A percentile compares a stretch with the other conserved stretches of the same genome.
phyloP scores from a whole-genome alignment of 2,329 filamentous ascomycete species.

The Paracoccidioides lutzii region DNA sequence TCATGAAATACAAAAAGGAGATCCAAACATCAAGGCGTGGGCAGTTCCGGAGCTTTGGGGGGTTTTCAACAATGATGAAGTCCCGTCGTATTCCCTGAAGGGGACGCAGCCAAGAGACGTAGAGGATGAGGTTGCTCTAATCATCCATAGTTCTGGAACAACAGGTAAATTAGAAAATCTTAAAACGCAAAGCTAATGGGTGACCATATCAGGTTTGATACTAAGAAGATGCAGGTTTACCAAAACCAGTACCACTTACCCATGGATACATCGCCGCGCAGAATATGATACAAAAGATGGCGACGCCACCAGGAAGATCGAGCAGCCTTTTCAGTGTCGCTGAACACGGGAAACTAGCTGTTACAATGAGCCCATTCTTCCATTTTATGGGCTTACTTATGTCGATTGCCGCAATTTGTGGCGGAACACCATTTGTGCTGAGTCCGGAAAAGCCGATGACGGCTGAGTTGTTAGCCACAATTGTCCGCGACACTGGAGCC shows the following conservation, averaged over 20 bases:
- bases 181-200: not conserved
- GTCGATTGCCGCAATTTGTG: slow-evolving; percentile 12
- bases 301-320: slow-evolving; percentile 11
- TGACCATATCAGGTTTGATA: not conserved
- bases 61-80: slow-evolving; percentile 6
- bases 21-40: slow-evolving; percentile 4
- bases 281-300: slow-evolving; percentile 6
- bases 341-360: slow-evolving; percentile 8
- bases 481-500: slow-evolving; percentile 12
- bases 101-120: slow-evolving; percentile 12
- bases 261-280: slow-evolving; percentile 16
- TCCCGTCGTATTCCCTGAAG: slow-evolving; percentile 11
- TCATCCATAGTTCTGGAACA: slow-evolving; percentile 28
- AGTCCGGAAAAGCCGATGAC: slow-evolving; percentile 18
- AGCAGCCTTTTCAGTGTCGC: slow-evolving; percentile 6
- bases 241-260: slow-evolving; percentile 20
- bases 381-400: slow-evolving; percentile 18
- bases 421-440: slow-evolving; percentile 11
- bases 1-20: slow-evolving; percentile 10
- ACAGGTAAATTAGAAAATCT: slow-evolving; percentile 17
- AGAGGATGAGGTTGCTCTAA: slow-evolving; percentile 14
- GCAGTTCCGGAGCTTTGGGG: slow-evolving; percentile 11
- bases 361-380: slow-evolving; percentile 17
- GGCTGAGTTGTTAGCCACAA: slow-evolving; percentile 12
- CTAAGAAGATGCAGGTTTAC: slow-evolving; percentile 14